These are phyloP conservation scores for Candida ortonii DNA, from an alignment of 805 yeast species.

Conservation along the genomic window DNA sequence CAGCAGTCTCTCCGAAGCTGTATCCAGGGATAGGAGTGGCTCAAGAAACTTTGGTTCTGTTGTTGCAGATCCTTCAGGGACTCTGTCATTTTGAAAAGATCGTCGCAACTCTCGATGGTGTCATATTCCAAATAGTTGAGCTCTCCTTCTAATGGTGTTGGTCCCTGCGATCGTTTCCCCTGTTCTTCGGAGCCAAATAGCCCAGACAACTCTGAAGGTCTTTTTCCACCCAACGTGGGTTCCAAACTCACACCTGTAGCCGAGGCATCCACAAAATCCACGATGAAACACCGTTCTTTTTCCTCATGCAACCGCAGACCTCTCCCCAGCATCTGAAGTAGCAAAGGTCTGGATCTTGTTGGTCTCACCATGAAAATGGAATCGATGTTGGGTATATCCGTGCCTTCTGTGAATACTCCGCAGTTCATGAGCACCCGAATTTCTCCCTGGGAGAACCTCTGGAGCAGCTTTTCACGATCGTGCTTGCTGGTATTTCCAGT, in stretches of 20 bases:
- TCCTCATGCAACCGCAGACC: slow-evolving; percentile 67
- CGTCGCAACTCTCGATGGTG: slow-evolving; percentile 29
- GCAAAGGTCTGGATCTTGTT: slow-evolving; percentile 65
- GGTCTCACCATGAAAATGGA: slow-evolving; percentile 77
- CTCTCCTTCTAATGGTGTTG: slow-evolving; percentile 13
- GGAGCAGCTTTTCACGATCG: slow-evolving; percentile 51
- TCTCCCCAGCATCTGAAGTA: slow-evolving; percentile 88
- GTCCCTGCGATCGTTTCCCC: background rate
- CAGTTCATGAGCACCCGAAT: slow-evolving; percentile 81
- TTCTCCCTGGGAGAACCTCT: slow-evolving; percentile 58
- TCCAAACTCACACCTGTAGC: slow-evolving; percentile 27
- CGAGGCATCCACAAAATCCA: slow-evolving; percentile 73
- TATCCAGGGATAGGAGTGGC: slow-evolving; percentile 20
- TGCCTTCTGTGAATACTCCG: slow-evolving; percentile 90
- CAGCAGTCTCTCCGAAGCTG: slow-evolving; percentile 21
- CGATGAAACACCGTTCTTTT: slow-evolving; percentile 66
- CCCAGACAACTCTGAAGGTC: slow-evolving; percentile 9
- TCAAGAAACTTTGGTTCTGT: slow-evolving; percentile 14
- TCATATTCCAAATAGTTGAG: slow-evolving; percentile 29
- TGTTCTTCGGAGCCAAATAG: slow-evolving; percentile 14
- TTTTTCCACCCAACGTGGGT: slow-evolving; percentile 25
- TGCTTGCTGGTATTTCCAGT: slow-evolving; percentile 59
- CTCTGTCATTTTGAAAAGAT: slow-evolving; percentile 21
- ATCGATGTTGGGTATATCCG: slow-evolving; percentile 89
- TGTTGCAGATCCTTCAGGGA: slow-evolving; percentile 9